These are phyloP conservation scores for Mrakia hoshinonis DNA, from an alignment of 768 basidiomycete genomes.

Conservation along the genomic window DNA sequence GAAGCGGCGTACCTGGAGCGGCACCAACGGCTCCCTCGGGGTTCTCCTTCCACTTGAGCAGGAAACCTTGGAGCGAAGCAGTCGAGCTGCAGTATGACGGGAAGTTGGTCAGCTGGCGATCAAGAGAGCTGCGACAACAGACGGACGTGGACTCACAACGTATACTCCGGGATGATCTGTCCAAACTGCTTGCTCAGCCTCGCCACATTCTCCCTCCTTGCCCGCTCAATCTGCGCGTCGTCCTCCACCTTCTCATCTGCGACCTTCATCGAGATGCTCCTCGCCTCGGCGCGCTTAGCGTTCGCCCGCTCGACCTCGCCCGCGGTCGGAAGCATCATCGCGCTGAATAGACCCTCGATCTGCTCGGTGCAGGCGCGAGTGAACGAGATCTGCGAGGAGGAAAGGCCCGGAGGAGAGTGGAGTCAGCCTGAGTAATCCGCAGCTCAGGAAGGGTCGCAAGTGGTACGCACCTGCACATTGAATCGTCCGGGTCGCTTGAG, in stretches of 20 bases:
- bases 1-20: slow-evolving; percentile 39
- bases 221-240: too few species aligned
- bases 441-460: background rate
- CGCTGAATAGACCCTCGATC: slow-evolving; percentile 55
- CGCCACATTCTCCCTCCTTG: too few species aligned
- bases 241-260: slow-evolving; percentile 59
- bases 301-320: slow-evolving; percentile 23
- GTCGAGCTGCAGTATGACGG: slow-evolving; percentile 43
- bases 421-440: too few species aligned
- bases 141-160: too few species aligned
- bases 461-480: slow-evolving; percentile 51
- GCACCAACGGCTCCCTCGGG: slow-evolving; percentile 66
- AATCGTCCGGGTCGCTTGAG: slow-evolving; percentile 69
- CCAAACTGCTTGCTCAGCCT: too few species aligned
- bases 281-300: slow-evolving; percentile 22
- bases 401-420: background rate
- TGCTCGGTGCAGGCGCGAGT: slow-evolving; percentile 63
- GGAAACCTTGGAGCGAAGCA: slow-evolving; percentile 58
- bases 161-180: too few species aligned
- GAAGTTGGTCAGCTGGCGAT: slow-evolving; percentile 18
- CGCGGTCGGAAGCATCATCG: slow-evolving; percentile 39
- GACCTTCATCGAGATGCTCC: slow-evolving; percentile 47
- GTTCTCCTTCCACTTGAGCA: slow-evolving; percentile 59
- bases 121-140: slow-evolving; percentile 40
- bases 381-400: slow-evolving; percentile 50